Percentiles rank a stretch among this genome's conserved stretches.
Evolutionary conservation across 805 yeast species (phyloP).

Genomic region (Suhomyces kilbournensis): DNA sequence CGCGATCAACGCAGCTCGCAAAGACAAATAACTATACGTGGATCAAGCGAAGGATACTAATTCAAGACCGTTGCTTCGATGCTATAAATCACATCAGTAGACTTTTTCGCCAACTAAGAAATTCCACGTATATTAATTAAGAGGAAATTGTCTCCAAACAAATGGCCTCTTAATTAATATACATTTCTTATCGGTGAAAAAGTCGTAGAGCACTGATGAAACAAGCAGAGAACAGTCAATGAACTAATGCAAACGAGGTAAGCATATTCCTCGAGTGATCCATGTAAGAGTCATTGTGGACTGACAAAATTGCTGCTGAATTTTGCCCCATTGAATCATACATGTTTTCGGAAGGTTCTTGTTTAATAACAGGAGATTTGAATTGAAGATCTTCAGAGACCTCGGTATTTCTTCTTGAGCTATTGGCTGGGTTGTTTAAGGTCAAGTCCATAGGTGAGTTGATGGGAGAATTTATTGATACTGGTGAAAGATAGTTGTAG

Average conservation of each 20-base stretch:
- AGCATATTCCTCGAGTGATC: neutral
- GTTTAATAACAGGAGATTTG: constrained; percentile 1
- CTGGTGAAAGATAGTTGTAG: constrained; percentile 42
- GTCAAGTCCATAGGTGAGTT: constrained; percentile 41
- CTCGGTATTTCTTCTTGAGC: constrained; percentile 1
- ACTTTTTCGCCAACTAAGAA: constrained; percentile 1
- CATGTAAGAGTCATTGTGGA: constrained; percentile 1
- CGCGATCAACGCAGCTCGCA: constrained; percentile 1
- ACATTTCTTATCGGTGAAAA: constrained; percentile 6
- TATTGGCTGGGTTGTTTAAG: constrained; percentile 12
- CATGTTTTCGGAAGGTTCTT: constrained; percentile 1
- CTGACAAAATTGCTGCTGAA: constrained; percentile 45
- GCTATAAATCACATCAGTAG: constrained; percentile 24
- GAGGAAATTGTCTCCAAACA: constrained; percentile 11
- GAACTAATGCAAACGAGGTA: neutral
- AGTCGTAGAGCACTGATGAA: constrained; percentile 4
- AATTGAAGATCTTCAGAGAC: neutral
- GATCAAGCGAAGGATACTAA: constrained; percentile 2
- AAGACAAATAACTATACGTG: constrained; percentile 10
- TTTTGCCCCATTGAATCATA: constrained; percentile 42
- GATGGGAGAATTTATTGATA: constrained; percentile 38
- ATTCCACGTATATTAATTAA: constrained; percentile 25
- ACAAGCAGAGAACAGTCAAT: constrained; percentile 32
- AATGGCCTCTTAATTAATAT: constrained; percentile 16
- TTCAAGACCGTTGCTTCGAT: constrained; percentile 29